These are phyloP conservation scores for Rehmannia glutinosa DNA, from an alignment of 257 asterid species.

Conservation along the genomic window DNA sequence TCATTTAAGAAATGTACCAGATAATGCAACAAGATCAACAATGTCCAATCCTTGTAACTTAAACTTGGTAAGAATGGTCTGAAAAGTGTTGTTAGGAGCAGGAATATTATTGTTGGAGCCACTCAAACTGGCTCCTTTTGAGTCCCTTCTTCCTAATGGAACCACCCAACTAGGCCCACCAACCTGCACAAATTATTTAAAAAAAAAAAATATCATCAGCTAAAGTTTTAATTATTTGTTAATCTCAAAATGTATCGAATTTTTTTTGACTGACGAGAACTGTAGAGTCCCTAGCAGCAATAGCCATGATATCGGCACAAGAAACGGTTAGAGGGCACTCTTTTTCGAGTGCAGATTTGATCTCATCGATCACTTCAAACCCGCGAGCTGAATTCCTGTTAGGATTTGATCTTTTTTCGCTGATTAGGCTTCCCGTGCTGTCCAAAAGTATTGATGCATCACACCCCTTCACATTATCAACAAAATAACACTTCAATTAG, in stretches of 20 bases:
- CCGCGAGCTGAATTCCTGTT: slow-evolving; percentile 86
- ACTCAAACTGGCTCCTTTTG: slow-evolving; percentile 77
- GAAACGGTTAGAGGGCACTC: slow-evolving; percentile 85
- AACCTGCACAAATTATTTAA: slow-evolving; percentile 24
- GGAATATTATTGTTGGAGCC: slow-evolving; percentile 92
- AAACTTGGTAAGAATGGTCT: slow-evolving; percentile 80
- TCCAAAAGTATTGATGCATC: slow-evolving; percentile 90
- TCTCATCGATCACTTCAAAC: slow-evolving; percentile 81
- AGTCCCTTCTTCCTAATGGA: slow-evolving; percentile 86
- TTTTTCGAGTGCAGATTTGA: slow-evolving; percentile 71
- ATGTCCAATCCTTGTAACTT: slow-evolving; percentile 65
- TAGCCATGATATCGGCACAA: slow-evolving; percentile 82
- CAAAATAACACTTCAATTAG: neutral
- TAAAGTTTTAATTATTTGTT: neutral
- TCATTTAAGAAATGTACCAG: slow-evolving; percentile 40
- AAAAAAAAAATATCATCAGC: neutral
- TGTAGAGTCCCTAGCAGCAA: slow-evolving; percentile 85
- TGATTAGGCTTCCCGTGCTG: slow-evolving; percentile 41
- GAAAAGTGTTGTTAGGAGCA: slow-evolving; percentile 88
- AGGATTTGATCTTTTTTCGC: slow-evolving; percentile 69
- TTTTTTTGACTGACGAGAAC: slow-evolving; percentile 46
- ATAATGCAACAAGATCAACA: slow-evolving; percentile 82
- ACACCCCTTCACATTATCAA: slow-evolving; percentile 57
- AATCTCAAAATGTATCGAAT: neutral
- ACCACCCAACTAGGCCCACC: slow-evolving; percentile 88